These are phyloP conservation scores for Arthrobotrys pseudoclavata DNA, from an alignment of 2,329 filamentous ascomycete genomes.

Conservation along the genomic window DNA sequence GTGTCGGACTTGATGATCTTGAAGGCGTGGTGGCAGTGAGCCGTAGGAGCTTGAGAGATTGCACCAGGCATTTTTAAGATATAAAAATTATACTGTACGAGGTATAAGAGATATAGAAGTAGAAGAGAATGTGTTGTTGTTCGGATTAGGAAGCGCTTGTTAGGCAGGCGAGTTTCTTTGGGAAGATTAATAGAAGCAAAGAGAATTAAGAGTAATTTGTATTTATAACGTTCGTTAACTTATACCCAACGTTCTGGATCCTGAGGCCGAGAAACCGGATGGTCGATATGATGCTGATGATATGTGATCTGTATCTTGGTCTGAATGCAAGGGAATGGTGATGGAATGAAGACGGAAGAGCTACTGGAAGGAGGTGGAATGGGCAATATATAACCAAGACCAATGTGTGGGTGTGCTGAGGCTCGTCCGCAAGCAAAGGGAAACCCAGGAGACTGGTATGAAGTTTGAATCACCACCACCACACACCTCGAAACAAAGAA, in stretches of 20 bases:
- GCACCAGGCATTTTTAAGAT: conserved; percentile 52
- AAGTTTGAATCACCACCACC: conserved; percentile 53
- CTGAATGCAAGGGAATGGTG: conserved; percentile 58
- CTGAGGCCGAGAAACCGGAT: conserved; percentile 34
- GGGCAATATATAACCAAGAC: conserved; percentile 50
- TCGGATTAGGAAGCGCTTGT: conserved; percentile 45
- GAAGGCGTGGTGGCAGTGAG: conserved; percentile 75
- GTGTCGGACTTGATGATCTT: conserved; percentile 77
- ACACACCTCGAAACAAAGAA: conserved; percentile 40
- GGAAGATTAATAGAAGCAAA: conserved; percentile 22
- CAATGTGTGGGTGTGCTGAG: conserved; percentile 50
- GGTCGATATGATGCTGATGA: conserved; percentile 32
- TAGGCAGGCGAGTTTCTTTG: conserved; percentile 12
- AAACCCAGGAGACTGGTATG: conserved; percentile 57
- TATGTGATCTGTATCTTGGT: conserved; percentile 31
- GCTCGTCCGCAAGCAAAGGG: conserved; percentile 54
- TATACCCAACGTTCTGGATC: conserved; percentile 30
- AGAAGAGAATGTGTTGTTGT: conserved; percentile 44
- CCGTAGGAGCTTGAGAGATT: conserved; percentile 68
- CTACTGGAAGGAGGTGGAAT: conserved; percentile 60
- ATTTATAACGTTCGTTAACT: conserved; percentile 17
- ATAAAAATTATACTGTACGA: not conserved
- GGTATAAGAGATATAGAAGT: not conserved
- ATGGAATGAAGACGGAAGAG: conserved; percentile 59
- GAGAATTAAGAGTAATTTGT: conserved; percentile 10